Percentiles rank a stretch among this genome's conserved stretches.
Evolutionary conservation across 108 stramenopile genomes (phyloP).

Genomic region (Skeletonema costatum): DNA sequence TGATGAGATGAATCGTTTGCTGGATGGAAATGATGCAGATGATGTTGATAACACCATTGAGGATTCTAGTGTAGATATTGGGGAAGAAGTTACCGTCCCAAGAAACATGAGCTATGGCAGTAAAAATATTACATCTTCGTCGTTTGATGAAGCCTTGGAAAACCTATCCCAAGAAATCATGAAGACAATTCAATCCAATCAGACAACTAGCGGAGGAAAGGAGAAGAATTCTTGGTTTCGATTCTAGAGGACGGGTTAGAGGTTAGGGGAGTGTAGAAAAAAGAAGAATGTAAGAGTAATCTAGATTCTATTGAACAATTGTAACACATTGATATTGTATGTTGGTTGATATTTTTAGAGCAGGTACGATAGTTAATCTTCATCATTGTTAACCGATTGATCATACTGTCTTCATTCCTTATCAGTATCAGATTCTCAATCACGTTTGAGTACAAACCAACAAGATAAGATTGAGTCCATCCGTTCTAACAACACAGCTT

Average conservation of each 20-base stretch:
- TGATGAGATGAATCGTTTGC: constrained; percentile 37
- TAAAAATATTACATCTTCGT: not conserved
- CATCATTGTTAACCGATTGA: too few species aligned
- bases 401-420: too few species aligned
- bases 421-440: too few species aligned
- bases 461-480: too few species aligned
- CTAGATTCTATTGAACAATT: too few species aligned
- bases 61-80: not conserved
- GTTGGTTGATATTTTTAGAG: too few species aligned
- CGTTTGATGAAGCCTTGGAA: constrained; percentile 33
- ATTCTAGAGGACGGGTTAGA: not conserved
- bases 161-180: constrained; percentile 36
- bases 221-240: constrained; percentile 22
- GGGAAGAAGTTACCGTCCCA: not conserved
- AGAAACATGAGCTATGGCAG: not conserved
- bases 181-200: constrained; percentile 5
- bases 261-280: too few species aligned
- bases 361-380: too few species aligned
- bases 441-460: too few species aligned
- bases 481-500: too few species aligned
- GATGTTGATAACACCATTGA: not conserved
- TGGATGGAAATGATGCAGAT: constrained; percentile 5
- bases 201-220: not conserved
- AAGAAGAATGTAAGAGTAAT: too few species aligned
- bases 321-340: too few species aligned